Base-by-base conservation (phyloP, 2,329 filamentous ascomycete genomes). In the Neoascochyta sp. region DNA sequence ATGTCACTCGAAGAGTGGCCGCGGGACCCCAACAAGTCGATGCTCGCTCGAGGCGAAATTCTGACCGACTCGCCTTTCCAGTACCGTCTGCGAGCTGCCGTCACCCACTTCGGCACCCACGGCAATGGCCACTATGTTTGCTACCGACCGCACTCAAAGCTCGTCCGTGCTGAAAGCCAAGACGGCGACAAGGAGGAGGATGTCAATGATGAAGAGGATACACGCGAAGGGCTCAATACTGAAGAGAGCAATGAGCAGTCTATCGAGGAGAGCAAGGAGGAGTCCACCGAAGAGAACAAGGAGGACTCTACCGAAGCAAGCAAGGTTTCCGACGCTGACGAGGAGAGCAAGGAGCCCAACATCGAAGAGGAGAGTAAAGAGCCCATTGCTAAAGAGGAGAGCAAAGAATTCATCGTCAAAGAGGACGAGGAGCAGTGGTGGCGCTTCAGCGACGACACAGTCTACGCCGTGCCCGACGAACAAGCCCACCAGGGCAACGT, bases 101-200 rank as follows among this genome's bases (percentile, higher is more conserved):
- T 96, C 7, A 92, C 87, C 1, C 92, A 96, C 57, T 86, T 84
- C 40, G 92, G 92, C 4, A 75, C 84, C 17, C 92, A 96, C 59
- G 88, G 95, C 41, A 95, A 94, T 50, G 92, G 92, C 0, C 92
- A 98, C 64, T 96, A 98, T 50, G 80, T 95, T 21, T 94, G 87
- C 58, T 95, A 92, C 61, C 76, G 86, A 29, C 85, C 83, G 51
- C 81, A 86, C 51, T 71, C 76, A 12, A 41, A 14, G 24, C 22
- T 23, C 8, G 22, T 29, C 8, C 22, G 26, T 11, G 16, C 16
- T 9, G 11, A 11, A 13, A 17, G 20, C n/a, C 16, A 19, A 7
- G 15, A 17, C 7, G 17, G 3, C 7, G 14, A 16, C 14, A 9
- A 24, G 9, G 24, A 32, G 9, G 29, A 9, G 10, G 16, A 20